A percentile compares a stretch with the other conserved stretches of the same genome.
Conservation (phyloP, 345 rosid species). For the Gossypium ekmanianum region DNA sequence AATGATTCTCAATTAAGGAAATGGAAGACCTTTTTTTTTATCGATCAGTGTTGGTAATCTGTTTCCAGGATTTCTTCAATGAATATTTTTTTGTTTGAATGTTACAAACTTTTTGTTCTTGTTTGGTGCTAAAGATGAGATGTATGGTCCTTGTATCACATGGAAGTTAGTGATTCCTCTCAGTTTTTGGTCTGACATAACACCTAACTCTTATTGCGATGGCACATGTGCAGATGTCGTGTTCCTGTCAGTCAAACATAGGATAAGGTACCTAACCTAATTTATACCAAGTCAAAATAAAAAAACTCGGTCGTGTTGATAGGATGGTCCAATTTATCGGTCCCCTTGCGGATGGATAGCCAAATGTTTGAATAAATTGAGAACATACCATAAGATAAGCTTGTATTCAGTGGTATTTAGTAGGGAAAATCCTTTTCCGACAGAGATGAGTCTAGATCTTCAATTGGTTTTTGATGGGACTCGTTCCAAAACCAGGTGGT, state of each 20-base stretch:
- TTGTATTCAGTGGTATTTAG: no score
- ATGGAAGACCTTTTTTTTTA: neutral
- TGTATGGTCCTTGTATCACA: slow-evolving; percentile 14
- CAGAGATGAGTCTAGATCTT: no score
- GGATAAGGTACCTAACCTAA: neutral
- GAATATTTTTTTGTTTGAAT: no score
- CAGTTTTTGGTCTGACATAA: neutral
- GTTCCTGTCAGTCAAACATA: neutral
- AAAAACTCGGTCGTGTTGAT: no score
- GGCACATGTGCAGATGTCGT: slow-evolving; percentile 3
- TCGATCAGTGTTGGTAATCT: no score
- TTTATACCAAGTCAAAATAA: neutral
- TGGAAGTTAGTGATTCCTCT: slow-evolving; percentile 8
- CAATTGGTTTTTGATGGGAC: no score
- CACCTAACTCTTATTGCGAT: neutral
- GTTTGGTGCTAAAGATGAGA: neutral
- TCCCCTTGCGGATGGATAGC: no score
- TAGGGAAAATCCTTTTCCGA: no score
- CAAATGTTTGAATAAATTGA: no score
- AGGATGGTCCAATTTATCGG: no score
- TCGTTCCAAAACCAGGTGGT: no score
- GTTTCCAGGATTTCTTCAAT: neutral
- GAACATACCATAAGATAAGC: no score
- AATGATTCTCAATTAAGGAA: neutral
- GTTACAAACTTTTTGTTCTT: neutral